Evolutionary conservation across 441 rosid species (phyloP), one percentile per base, ranked within the genome.

Genomic region (Daphne laureola): DNA sequence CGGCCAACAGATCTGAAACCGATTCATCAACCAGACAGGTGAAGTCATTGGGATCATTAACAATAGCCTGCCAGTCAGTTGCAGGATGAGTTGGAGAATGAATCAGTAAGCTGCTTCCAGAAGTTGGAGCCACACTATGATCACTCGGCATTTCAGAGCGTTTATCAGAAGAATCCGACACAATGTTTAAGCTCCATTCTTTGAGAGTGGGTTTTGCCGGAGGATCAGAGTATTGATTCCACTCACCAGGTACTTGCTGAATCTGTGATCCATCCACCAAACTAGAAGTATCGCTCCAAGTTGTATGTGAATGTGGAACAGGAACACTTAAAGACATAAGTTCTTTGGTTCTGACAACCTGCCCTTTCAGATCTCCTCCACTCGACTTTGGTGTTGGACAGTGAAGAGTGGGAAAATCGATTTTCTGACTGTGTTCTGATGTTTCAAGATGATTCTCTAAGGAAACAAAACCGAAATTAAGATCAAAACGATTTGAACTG

Each of bases 1-100:
- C 95, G 8, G 98, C 98, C 66, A 90, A 66, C 27, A 87, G 87
- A 68, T 91, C 98, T 12, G 98, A 91, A 55, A 91, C 95, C 7
- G 96, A 91, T 66, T 90, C 96, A 55, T 87, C 98, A 15, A 58
- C 80, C 57, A 80, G 58, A 57, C 84, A 53, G 65, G 71, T 66
- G 62, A 83, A 87, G 46, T 85, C 98, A n/a, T 74, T 73, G 11
- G 90, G 75, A 46, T 78, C 93, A 14, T 82, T 53, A 38, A 74
- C 76, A 14, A 82, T 73, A 2, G 82, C 75, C 64, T 73, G 95
- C 96, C 96, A 87, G 53, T 67, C 62, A 46, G 79, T 66, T 35
- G 74, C 45, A 6, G 67, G 73, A 44, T 64, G 81, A 23, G 76
- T 38, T 31, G 70, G 64, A 17, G 81, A 62, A 56, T 54, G 76